These are phyloP conservation scores for Boletellus emodensis DNA, from an alignment of 768 basidiomycete species.

Conservation along the genomic window DNA sequence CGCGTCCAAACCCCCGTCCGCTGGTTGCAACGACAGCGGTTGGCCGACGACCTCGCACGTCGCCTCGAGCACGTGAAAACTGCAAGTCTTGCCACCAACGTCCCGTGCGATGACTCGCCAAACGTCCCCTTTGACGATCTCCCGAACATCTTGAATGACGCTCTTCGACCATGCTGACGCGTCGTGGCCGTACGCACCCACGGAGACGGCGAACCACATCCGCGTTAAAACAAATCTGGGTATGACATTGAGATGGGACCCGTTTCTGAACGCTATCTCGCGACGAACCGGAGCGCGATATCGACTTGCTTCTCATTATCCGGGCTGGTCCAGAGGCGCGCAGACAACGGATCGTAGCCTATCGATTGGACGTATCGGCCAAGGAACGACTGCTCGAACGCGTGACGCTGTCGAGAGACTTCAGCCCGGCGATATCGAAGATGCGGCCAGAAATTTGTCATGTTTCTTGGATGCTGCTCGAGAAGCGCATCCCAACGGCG, in stretches of 20 bases:
- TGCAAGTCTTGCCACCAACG: conserved; percentile 18
- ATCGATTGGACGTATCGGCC: conserved; percentile 29
- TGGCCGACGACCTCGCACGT: conserved; percentile 73
- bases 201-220: conserved; percentile 59
- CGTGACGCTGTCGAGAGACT: conserved; percentile 29
- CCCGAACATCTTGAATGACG: conserved; percentile 44
- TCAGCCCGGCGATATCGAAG: conserved; percentile 50
- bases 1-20: not conserved
- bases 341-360: conserved; percentile 36
- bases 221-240: conserved; percentile 59
- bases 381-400: conserved; percentile 52
- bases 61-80: conserved; percentile 57
- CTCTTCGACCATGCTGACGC: conserved; percentile 33
- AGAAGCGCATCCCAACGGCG: conserved; percentile 41
- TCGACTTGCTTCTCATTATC: conserved; percentile 54
- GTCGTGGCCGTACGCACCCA: conserved; percentile 38
- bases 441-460: conserved; percentile 74
- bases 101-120: conserved; percentile 49
- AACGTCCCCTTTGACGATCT: conserved; percentile 53
- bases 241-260: conserved; percentile 1
- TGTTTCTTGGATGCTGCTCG: conserved; percentile 37
- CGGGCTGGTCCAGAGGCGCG: conserved; percentile 54
- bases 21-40: conserved; percentile 9
- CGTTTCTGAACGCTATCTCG: not conserved
- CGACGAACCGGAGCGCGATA: conserved; percentile 52